A percentile compares a stretch with the other conserved stretches of the same genome.
Conservation (phyloP, 208 protist genomes). For the Crithidia sp. region DNA sequence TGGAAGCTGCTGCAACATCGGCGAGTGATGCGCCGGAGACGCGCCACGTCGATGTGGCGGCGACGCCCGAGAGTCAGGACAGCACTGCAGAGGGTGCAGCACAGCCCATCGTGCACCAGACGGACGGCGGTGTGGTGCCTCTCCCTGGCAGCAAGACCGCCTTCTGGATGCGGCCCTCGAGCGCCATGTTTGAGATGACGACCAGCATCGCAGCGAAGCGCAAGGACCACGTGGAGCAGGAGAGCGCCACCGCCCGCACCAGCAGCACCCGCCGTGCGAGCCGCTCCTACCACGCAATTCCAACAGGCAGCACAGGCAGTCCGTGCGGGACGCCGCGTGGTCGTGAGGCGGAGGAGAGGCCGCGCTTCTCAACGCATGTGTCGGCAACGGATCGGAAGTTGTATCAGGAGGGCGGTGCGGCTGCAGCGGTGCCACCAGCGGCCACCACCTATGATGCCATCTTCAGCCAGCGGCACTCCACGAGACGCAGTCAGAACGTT, state of each 20-base stretch:
- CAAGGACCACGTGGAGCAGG: constrained; percentile 23
- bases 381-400: constrained; percentile 17
- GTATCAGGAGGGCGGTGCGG: constrained; percentile 14
- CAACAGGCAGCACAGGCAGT: constrained; percentile 14
- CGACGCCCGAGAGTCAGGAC: not conserved
- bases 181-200: constrained; percentile 69
- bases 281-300: not conserved
- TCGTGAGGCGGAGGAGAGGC: constrained; percentile 3
- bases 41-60: not conserved
- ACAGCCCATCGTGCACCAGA: not conserved
- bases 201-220: constrained; percentile 69
- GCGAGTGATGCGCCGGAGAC: not conserved
- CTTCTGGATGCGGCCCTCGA: constrained; percentile 64
- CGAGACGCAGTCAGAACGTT: constrained; percentile 9
- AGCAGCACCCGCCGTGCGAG: constrained; percentile 14
- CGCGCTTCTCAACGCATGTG: constrained; percentile 29
- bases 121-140: constrained; percentile 21
- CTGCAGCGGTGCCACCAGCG: not conserved
- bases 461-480: constrained; percentile 26
- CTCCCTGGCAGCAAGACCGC: constrained; percentile 36
- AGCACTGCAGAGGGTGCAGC: not conserved
- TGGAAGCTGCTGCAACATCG: not conserved
- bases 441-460: constrained; percentile 24
- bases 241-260: constrained; percentile 11
- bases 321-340: constrained; percentile 23